A percentile compares a stretch with the other conserved stretches of the same genome.
Conservation (phyloP, 805 yeast genomes). For the Lipomyces lipofer region DNA sequence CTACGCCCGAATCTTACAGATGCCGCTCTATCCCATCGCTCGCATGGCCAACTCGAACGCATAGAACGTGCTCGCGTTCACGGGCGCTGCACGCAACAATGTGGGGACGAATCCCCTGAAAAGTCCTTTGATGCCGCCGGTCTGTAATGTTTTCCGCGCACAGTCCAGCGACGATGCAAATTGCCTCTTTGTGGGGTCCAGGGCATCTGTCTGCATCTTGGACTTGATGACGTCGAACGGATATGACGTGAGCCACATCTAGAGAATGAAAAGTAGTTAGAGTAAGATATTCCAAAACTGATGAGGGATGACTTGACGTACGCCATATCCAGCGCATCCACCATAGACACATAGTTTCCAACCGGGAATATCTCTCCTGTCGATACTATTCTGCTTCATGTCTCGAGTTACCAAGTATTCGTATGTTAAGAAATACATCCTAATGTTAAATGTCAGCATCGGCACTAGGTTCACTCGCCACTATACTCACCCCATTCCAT, state of each 20-base stretch:
- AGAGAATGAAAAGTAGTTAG: not conserved
- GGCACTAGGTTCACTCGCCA: not conserved
- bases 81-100: constrained; percentile 94
- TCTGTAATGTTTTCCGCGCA: constrained; percentile 50
- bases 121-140: constrained; percentile 74
- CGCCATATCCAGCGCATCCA: constrained; percentile 82
- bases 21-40: constrained; percentile 32
- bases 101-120: constrained; percentile 93
- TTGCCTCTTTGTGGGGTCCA: constrained; percentile 57
- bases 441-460: too few relatives aligned
- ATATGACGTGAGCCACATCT: constrained; percentile 78
- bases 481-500: constrained; percentile 75
- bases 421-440: constrained; percentile 76
- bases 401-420: constrained; percentile 81
- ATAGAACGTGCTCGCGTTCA: constrained; percentile 94
- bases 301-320: constrained; percentile 10
- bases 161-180: constrained; percentile 65
- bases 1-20: too few relatives aligned
- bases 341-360: constrained; percentile 86
- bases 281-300: not conserved
- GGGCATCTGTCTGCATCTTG: constrained; percentile 74
- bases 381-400: constrained; percentile 44
- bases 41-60: constrained; percentile 91
- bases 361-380: constrained; percentile 77
- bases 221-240: constrained; percentile 93